These are phyloP conservation scores for Gleditsia sinensis DNA, from an alignment of 306 rosid genomes.

Conservation along the genomic window DNA sequence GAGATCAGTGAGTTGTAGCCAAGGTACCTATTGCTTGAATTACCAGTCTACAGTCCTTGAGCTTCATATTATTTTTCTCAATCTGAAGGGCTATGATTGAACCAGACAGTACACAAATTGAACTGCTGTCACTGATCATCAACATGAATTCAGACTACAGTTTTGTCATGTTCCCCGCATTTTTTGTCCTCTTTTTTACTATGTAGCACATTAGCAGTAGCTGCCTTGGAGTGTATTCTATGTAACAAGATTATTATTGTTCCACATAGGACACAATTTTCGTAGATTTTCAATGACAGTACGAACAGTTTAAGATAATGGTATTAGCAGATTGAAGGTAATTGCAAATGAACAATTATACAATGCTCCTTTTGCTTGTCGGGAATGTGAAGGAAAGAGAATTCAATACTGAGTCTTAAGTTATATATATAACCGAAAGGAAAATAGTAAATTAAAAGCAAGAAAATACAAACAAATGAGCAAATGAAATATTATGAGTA, in stretches of 20 bases:
- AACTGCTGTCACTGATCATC: constrained; percentile 28
- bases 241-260: constrained; percentile 24
- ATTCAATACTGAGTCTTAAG: neutral
- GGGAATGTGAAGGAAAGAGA: neutral
- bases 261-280: neutral
- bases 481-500: no score
- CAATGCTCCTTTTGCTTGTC: neutral
- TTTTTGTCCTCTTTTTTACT: neutral
- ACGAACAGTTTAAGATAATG: constrained; percentile 5
- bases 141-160: neutral
- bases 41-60: neutral
- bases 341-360: neutral
- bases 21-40: neutral
- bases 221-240: constrained; percentile 27
- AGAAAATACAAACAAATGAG: neutral
- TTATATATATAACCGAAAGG: neutral
- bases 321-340: neutral
- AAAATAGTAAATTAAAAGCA: neutral
- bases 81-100: no score
- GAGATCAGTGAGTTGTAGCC: constrained; percentile 61
- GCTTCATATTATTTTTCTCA: no score
- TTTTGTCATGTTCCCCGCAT: neutral
- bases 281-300: neutral
- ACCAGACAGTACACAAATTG: no score
- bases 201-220: neutral